phyloP scores from a whole-genome alignment of 768 basidiomycete genomes.

The Neoboletus magnificus region DNA sequence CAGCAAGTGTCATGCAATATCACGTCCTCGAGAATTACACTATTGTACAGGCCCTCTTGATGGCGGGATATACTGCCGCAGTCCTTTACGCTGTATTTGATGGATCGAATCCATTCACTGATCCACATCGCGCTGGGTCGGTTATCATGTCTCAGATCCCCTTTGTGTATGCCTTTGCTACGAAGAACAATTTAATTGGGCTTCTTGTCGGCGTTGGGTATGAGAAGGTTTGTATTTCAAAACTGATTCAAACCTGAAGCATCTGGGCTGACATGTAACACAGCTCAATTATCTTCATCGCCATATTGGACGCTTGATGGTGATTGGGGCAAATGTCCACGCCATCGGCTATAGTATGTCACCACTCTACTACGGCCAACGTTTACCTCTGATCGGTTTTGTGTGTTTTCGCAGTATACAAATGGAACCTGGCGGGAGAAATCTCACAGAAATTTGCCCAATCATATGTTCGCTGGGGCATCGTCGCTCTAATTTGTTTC shows the following conservation, averaged over 20 bases:
- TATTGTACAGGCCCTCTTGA: slow-evolving; percentile 43
- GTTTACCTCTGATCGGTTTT: not conserved
- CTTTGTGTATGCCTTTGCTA: slow-evolving; percentile 56
- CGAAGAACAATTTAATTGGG: slow-evolving; percentile 67
- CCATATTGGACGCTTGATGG: slow-evolving; percentile 55
- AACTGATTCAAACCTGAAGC: not conserved
- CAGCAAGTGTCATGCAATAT: slow-evolving; percentile 39
- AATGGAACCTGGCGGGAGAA: slow-evolving; percentile 45
- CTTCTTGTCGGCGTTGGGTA: slow-evolving; percentile 59
- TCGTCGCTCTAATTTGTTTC: slow-evolving; percentile 49
- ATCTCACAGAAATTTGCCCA: slow-evolving; percentile 34
- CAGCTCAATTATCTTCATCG: slow-evolving; percentile 78
- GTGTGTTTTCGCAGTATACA: slow-evolving; percentile 45
- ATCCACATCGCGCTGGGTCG: slow-evolving; percentile 49
- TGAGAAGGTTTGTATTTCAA: slow-evolving; percentile 48
- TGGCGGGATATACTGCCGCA: slow-evolving; percentile 44
- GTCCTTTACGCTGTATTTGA: slow-evolving; percentile 49
- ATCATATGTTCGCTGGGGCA: slow-evolving; percentile 46
- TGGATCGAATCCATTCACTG: slow-evolving; percentile 48
- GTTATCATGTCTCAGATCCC: slow-evolving; percentile 63
- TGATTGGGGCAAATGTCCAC: slow-evolving; percentile 59
- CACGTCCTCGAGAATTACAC: slow-evolving; percentile 49
- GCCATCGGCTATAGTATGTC: slow-evolving; percentile 52
- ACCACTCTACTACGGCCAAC: not conserved
- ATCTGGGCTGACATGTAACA: not conserved